Percentiles rank a stretch among this genome's conserved stretches.
Evolutionary conservation across 257 asterid genomes (phyloP).

Genomic region (Nicotiana knightiana): DNA sequence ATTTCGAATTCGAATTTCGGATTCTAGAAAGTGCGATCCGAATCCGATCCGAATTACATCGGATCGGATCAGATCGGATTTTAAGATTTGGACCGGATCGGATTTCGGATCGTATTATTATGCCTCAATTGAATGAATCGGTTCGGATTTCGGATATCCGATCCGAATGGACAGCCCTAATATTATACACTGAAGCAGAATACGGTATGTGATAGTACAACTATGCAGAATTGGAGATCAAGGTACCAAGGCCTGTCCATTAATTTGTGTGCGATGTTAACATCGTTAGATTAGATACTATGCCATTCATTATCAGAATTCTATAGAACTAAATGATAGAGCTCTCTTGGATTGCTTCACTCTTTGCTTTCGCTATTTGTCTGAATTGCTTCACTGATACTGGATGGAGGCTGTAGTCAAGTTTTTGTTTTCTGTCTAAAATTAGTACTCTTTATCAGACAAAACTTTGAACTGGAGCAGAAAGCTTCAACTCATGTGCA

Average conservation of each 20-base stretch:
- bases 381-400: not conserved
- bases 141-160: too few species aligned
- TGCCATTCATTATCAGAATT: not conserved
- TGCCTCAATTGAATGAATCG: too few species aligned
- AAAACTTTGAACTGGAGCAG: constrained; percentile 65
- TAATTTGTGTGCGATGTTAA: not conserved
- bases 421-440: not conserved
- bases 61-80: too few species aligned
- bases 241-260: not conserved
- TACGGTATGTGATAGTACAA: not conserved
- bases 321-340: not conserved
- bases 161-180: too few species aligned
- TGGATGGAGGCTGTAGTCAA: not conserved
- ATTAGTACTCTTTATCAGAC: constrained; percentile 4
- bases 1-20: too few species aligned
- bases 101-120: too few species aligned
- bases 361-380: not conserved
- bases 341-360: not conserved
- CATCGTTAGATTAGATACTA: not conserved
- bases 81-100: too few species aligned
- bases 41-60: too few species aligned
- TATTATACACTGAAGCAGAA: not conserved
- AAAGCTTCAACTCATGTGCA: constrained; percentile 74
- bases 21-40: too few species aligned
- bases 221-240: not conserved